Evolutionary conservation across 495 filamentous ascomycete genomes (phyloP), one percentile per base, ranked within the genome.

Genomic region (Annulohypoxylon bovei): DNA sequence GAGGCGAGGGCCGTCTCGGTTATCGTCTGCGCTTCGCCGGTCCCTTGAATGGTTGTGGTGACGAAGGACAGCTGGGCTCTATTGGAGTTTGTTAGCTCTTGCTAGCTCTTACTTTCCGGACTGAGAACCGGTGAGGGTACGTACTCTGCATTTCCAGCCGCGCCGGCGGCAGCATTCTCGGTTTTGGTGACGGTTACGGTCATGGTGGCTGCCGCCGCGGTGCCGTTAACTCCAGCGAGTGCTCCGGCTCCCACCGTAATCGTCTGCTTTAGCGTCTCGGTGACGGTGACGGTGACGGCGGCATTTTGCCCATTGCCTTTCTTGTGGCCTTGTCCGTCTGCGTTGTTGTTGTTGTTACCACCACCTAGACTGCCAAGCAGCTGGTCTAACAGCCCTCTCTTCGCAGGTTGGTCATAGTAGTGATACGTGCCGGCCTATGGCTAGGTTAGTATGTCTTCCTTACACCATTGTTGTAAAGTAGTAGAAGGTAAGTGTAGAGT

Each of bases 1-100:
- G 74, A 74, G 12, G 79, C 77, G 18, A 80, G 68, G 1, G 79
- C 80, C 2, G 81, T 83, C 64, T 81, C 74, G 46, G 81, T 84
- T 32, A 80, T 74, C 9, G 81, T 82, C 7, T 75, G 72, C 27
- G 72, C 68, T 20, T 56, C 16, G 52, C 79, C 81, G 23, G 74
- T 75, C 6, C 42, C 75, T 59, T 76, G 78, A 27, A 80, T 69
- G 14, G 79, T 81, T n/a, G 70, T 77, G 20, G 80, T 82, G 9
- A 81, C 23, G 63, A 81, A 77, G 3, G 80, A 79, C 4, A 81
- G 68, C 63, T 81, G 78, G 18, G 68, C 54, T 30, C 55, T 65
- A 33, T 32, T 20, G 0, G 18, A n/a, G n/a, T 23, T 28, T 28
- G 49, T 62, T 63, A 62, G 58, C 53, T 54, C 4, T 14, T n/a